Evolutionary conservation across 2,329 filamentous ascomycete genomes (phyloP).

Genomic region (Penicillium sp.): DNA sequence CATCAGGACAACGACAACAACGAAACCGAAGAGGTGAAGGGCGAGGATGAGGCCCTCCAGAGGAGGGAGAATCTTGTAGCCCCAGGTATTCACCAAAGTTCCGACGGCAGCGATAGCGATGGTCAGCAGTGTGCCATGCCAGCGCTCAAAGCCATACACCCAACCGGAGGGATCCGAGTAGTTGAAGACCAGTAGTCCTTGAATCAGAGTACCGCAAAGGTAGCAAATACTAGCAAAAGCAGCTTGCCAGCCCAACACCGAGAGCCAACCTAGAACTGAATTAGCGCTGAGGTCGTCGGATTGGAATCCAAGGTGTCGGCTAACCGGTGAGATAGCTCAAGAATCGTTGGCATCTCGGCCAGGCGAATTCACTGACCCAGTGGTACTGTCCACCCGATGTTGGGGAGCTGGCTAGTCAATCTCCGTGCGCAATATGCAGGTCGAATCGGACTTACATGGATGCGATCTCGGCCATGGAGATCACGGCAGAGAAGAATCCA

Average conservation of each 20-base stretch:
- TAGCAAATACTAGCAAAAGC: conserved; percentile 35
- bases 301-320: background rate
- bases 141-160: conserved; percentile 23
- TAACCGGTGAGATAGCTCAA: conserved; percentile 39
- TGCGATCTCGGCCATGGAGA: conserved; percentile 41
- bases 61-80: conserved; percentile 46
- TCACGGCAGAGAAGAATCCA: conserved; percentile 38
- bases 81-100: conserved; percentile 52
- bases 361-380: conserved; percentile 41
- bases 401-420: conserved; percentile 28
- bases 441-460: conserved; percentile 31
- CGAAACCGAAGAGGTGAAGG: conserved; percentile 48
- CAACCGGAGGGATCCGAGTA: conserved; percentile 23
- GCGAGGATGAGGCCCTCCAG: conserved; percentile 53
- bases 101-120: conserved; percentile 49
- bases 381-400: conserved; percentile 43
- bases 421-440: background rate
- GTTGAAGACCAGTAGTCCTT: conserved; percentile 36
- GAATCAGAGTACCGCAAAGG: conserved; percentile 34
- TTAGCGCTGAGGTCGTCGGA: background rate
- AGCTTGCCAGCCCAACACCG: conserved; percentile 39
- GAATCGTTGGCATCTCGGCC: conserved; percentile 32
- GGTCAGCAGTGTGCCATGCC: conserved; percentile 48
- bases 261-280: conserved; percentile 32
- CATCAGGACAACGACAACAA: conserved; percentile 41